Base-by-base conservation (phyloP, 2,329 filamentous ascomycete species). In the Phialocephala subalpina region DNA sequence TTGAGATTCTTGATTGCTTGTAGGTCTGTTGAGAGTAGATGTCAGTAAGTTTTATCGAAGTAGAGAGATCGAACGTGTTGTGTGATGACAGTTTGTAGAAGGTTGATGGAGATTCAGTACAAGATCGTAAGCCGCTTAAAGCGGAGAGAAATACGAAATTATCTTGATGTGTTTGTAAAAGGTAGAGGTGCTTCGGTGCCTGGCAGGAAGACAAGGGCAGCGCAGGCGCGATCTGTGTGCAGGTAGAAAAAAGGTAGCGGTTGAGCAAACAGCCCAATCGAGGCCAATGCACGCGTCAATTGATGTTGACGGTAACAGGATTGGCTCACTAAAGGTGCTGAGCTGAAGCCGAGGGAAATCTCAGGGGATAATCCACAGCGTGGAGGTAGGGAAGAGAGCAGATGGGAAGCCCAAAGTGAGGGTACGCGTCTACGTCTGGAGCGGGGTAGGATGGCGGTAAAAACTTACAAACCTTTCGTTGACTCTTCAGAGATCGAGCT, bases 381-480 rank as follows among this genome's bases (percentile, higher is more conserved):
- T 2, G 18, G 25, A 29, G 16, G 20, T 52, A 2, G 47, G 7
- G 22, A 22, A 49, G 20, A 25, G 20, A 22, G 11, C 7, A 27
- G 11, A 29, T 14, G 27, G 11, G 42, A 47, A 47, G 20, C 4
- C 38, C 18, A 4, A n/a, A 22, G 29, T 52, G 56, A 52, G 29
- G 22, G 18, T 29, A 18, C 25, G 47, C 9, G 47, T 52, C 6
- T 9, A 8, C 3, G 47, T 7, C n/a, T 29, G 47, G 47, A 11
- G 22, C 9, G 22, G 47, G 18, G n/a, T n/a, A 52, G 2, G 45
- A 9, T 22, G 42, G 9, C 12, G n/a, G 18, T 38, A n/a, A 36
- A 33, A 52, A 55, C 67, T 69, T 64, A 70, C 69, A 59, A 27
- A 40, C 33, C 38, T 33, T 27, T 29, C n/a, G 58, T 18, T 49